phyloP scores from a whole-genome alignment of 2,329 filamentous ascomycete species.

The Epichloe uncinata region DNA sequence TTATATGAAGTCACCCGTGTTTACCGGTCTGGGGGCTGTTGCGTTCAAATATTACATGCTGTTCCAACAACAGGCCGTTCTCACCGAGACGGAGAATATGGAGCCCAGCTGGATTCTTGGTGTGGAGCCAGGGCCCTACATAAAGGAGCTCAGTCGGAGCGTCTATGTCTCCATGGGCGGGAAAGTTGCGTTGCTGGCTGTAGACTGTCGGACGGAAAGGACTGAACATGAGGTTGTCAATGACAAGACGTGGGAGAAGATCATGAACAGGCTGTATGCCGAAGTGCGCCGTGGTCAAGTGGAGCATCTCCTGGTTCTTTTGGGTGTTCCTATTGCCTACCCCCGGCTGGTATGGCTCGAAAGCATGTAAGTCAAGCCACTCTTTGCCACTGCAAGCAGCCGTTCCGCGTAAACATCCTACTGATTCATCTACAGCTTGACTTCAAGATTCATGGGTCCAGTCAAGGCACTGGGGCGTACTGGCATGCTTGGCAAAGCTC shows the following conservation, averaged over 20 bases:
- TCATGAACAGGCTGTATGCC: constrained; percentile 73
- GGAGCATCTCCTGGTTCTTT: constrained; percentile 77
- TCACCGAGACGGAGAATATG: constrained; percentile 63
- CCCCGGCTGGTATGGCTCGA: constrained; percentile 60
- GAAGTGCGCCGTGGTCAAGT: constrained; percentile 76
- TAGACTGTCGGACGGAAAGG: constrained; percentile 86
- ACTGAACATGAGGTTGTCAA: constrained; percentile 70
- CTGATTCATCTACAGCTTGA: constrained; percentile 42
- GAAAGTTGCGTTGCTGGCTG: constrained; percentile 66
- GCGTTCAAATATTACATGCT: constrained; percentile 99
- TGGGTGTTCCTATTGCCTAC: constrained; percentile 76
- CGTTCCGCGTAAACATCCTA: background rate
- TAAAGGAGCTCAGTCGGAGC: constrained; percentile 72
- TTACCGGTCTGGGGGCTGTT: constrained; percentile 76
- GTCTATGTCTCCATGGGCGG: constrained; percentile 74
- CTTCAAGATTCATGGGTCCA: constrained; percentile 74
- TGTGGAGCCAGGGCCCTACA: constrained; percentile 70
- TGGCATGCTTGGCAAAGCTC: constrained; percentile 63
- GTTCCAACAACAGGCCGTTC: constrained; percentile 88
- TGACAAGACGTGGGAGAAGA: constrained; percentile 68
- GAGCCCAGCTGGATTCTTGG: constrained; percentile 92
- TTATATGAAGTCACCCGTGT: constrained; percentile 84
- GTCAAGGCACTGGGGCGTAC: constrained; percentile 77
- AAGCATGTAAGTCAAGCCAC: constrained; percentile 46
- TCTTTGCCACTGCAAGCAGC: background rate